Base-by-base conservation (phyloP, 23 red algal genomes). In the Chondrus crispus region DNA sequence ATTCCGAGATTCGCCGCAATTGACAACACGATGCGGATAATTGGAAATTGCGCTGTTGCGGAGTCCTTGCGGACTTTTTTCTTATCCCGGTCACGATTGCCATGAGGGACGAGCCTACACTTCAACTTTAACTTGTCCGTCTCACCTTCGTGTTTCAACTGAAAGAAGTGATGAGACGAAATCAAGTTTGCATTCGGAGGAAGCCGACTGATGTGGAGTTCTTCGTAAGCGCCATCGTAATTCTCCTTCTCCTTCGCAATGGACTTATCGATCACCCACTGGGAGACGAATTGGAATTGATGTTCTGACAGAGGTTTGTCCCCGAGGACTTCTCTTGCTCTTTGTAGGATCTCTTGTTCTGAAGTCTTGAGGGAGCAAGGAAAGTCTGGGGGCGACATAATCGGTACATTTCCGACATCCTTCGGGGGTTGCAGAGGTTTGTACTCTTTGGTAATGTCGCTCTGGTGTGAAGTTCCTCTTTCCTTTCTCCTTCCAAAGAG, bases 71-170 rank as follows among this genome's bases (percentile, higher is more conserved):
- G 53, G 40, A 72, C 45, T 19, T 12, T 38, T 0, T 87, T 47
- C 48, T 87, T 87, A 38, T 66, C 85, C 13, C 46, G 18, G 50
- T 88, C 62, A n/a, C 85, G 62, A 46, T 77, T 88, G 10, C 66
- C 43, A 77, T 73, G 68, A 10, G 68, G 42, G 0, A 76, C 64
- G 3, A 88, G 47, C 5, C 85, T 14, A 55, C 45, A 76, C 38
- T 88, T 88, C 4, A 73, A 44, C 30, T 66, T 37, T 37, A 88
- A n/a, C 7, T 39, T 50, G 3, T 66, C 50, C 8, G 19, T 20
- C 20, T 50, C 29, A 32, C 85, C 46, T 30, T 89, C 70, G 2
- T 76, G 22, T 11, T 82, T 57, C 44, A 82, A 22, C 7, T 82
- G 2, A 57, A 82, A 60, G 12, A 82, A 12, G 44, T 82, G 74